Percentiles rank a stretch among this genome's conserved stretches.
These are phyloP conservation scores for Solanum aculeatissimum DNA, from an alignment of 305 asterid species.

Conservation along the genomic window DNA sequence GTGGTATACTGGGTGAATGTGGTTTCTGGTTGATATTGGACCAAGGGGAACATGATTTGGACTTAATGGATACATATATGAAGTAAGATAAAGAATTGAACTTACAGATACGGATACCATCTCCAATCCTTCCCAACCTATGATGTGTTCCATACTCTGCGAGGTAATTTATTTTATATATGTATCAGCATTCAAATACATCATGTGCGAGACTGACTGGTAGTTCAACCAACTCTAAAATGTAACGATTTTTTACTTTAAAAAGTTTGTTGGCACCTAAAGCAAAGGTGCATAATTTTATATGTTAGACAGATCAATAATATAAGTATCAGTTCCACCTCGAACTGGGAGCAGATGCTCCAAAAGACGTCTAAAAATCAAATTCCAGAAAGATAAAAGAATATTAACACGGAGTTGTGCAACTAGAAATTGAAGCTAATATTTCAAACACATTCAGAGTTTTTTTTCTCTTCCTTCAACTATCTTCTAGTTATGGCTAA, in stretches of 20 bases:
- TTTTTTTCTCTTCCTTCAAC: not conserved
- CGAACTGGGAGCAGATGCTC: not conserved
- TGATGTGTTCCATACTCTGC: constrained; percentile 83
- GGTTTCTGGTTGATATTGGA: not conserved
- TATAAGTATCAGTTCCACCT: not conserved
- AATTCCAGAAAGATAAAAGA: not conserved
- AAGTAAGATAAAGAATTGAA: constrained; percentile 3
- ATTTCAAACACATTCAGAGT: not conserved
- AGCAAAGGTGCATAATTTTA: not conserved
- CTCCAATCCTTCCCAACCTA: constrained; percentile 69
- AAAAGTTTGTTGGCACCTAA: not conserved
- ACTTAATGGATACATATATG: not conserved
- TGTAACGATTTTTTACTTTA: not conserved
- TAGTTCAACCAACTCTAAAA: not conserved
- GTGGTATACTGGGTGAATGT: not conserved
- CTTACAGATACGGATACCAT: constrained; percentile 90
- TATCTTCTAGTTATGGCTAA: not conserved
- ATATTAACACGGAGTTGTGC: not conserved
- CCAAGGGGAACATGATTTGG: not conserved
- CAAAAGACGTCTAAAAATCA: not conserved
- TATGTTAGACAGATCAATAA: not conserved
- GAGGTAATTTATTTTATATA: not conserved
- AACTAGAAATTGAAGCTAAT: not conserved
- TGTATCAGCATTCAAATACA: constrained; percentile 2
- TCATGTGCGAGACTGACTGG: not conserved